These are phyloP conservation scores for Xylaria arbuscula DNA, from an alignment of 2,329 filamentous ascomycete genomes.

Conservation along the genomic window DNA sequence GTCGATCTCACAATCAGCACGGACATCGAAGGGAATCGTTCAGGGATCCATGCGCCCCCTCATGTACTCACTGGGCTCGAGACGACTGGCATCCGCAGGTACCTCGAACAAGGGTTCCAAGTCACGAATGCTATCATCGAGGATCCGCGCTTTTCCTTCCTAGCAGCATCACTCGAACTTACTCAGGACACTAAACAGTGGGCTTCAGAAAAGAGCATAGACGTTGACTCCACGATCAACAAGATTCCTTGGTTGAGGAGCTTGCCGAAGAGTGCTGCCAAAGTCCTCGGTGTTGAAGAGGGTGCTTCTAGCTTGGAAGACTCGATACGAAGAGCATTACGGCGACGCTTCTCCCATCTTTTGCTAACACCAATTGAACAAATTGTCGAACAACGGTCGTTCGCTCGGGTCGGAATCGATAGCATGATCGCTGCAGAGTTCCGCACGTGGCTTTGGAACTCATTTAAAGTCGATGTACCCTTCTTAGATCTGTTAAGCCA, in stretches of 20 bases:
- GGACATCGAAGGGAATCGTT: neutral
- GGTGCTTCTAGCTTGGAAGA: neutral
- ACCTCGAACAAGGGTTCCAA: constrained; percentile 37
- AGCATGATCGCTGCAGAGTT: constrained; percentile 53
- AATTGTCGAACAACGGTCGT: constrained; percentile 25
- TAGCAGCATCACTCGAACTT: neutral
- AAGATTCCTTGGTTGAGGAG: neutral
- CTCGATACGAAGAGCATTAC: constrained; percentile 17
- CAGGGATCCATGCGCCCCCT: constrained; percentile 37
- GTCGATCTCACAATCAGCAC: constrained; percentile 40
- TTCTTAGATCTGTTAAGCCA: constrained; percentile 34
- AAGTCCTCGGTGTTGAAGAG: neutral
- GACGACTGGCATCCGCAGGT: constrained; percentile 25
- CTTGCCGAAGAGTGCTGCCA: neutral
- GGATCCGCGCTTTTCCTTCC: constrained; percentile 8
- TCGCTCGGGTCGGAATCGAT: constrained; percentile 47
- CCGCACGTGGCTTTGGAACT: constrained; percentile 48
- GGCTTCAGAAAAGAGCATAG: neutral
- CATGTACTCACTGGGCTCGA: constrained; percentile 45
- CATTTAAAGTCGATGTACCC: constrained; percentile 49
- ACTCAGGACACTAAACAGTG: neutral
- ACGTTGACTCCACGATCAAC: neutral
- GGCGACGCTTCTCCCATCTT: constrained; percentile 33
- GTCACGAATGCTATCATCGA: constrained; percentile 4
- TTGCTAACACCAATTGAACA: constrained; percentile 30